phyloP scores from a whole-genome alignment of 768 basidiomycete genomes.

The Chlorophyllum brunneum region DNA sequence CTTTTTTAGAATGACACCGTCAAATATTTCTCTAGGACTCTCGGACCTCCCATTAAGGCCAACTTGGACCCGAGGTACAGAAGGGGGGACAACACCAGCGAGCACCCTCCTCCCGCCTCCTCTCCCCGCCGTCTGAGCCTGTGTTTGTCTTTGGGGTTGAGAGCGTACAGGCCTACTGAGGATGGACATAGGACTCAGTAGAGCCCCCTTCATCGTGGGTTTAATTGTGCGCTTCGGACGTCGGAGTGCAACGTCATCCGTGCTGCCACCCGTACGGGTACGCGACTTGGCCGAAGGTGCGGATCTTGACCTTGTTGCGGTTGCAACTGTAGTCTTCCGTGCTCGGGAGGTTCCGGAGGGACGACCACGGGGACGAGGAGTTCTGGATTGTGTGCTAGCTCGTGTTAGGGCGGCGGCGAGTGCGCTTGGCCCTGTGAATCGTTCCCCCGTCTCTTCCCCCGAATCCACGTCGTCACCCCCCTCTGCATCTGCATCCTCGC shows the following conservation, averaged over 20 bases:
- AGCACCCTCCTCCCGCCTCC: no score
- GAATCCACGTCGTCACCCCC: not conserved
- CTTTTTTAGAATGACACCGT: conserved; percentile 8
- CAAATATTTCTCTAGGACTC: conserved; percentile 5
- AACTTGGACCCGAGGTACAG: not conserved
- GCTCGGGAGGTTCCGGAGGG: not conserved
- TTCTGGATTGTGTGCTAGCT: conserved; percentile 2
- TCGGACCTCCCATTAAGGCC: not conserved
- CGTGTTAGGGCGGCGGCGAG: conserved; percentile 5
- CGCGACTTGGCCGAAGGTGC: not conserved
- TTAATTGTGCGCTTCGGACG: conserved; percentile 2
- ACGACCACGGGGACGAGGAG: not conserved
- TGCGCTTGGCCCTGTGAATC: not conserved
- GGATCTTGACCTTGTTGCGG: not conserved
- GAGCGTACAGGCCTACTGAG: not conserved
- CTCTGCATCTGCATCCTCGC: not conserved
- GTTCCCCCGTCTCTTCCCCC: not conserved
- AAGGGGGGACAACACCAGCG: not conserved
- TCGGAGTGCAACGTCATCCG: not conserved
- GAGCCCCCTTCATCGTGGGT: not conserved
- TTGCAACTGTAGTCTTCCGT: not conserved
- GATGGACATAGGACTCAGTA: not conserved
- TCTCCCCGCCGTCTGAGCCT: not conserved
- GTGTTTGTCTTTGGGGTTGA: not conserved
- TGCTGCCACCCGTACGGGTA: not conserved